Evolutionary conservation across 805 yeast genomes (phyloP).

Genomic region (Saccharomycopsis selenospora): DNA sequence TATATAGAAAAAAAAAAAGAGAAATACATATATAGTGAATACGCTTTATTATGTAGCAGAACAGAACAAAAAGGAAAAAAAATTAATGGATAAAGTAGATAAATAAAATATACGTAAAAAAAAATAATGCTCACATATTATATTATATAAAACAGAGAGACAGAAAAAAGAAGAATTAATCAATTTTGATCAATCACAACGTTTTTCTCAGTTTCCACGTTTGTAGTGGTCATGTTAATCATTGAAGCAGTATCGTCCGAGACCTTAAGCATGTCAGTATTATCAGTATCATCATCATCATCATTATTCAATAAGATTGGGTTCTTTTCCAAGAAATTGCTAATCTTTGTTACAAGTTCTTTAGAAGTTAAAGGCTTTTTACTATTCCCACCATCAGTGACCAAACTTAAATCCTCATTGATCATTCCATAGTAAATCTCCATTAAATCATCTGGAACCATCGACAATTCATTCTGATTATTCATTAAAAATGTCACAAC

Average conservation of each 20-base stretch:
- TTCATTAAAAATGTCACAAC: slow-evolving; percentile 79
- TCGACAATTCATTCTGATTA: slow-evolving; percentile 67
- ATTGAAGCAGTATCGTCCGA: too few relatives aligned
- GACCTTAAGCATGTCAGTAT: too few relatives aligned
- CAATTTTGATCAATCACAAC: background rate
- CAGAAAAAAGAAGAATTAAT: too few relatives aligned
- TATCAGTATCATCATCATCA: slow-evolving; percentile 2
- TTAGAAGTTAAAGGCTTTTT: slow-evolving; percentile 29
- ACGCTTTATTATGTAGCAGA: too few relatives aligned
- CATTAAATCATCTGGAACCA: slow-evolving; percentile 63
- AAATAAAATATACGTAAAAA: too few relatives aligned
- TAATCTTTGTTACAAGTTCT: slow-evolving; percentile 34
- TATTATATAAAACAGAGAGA: too few relatives aligned
- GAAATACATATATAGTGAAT: too few relatives aligned
- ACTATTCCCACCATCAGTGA: slow-evolving; percentile 12
- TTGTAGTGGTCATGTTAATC: background rate
- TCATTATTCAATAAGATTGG: slow-evolving; percentile 19
- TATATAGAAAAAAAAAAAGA: too few relatives aligned
- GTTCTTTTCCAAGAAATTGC: slow-evolving; percentile 25
- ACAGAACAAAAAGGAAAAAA: too few relatives aligned
- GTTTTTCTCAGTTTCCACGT: background rate
- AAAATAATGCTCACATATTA: too few relatives aligned
- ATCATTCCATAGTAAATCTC: slow-evolving; percentile 31
- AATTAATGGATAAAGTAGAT: too few relatives aligned
- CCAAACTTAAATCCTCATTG: slow-evolving; percentile 21